Evolutionary conservation across 306 rosid species (phyloP).

Genomic region (Casuarina glauca): DNA sequence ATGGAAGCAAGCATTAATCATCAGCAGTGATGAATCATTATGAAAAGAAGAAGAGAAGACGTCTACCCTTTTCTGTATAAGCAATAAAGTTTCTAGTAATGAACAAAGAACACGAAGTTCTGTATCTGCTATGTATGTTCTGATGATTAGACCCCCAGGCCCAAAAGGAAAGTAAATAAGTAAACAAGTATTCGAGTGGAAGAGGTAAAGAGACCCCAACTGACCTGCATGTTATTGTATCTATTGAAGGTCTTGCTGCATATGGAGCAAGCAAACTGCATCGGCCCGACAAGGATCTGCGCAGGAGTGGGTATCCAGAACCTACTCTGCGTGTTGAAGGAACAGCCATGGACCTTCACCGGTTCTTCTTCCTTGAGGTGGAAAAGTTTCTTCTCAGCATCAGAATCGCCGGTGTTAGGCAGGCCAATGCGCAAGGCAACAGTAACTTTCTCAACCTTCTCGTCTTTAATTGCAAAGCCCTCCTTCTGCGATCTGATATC

Average conservation of each 20-base stretch:
- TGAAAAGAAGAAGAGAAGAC: background rate
- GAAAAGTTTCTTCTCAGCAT: slow-evolving; percentile 30
- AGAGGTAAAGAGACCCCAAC: background rate
- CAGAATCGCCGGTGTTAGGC: slow-evolving; percentile 38
- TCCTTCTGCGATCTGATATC: slow-evolving; percentile 34
- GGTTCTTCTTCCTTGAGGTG: slow-evolving; percentile 44
- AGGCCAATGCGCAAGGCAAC: slow-evolving; percentile 87
- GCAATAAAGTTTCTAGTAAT: too few relatives aligned
- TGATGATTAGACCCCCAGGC: too few relatives aligned
- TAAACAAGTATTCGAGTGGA: background rate
- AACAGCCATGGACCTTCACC: slow-evolving; percentile 46
- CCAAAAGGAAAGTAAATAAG: background rate
- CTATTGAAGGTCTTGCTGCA: slow-evolving; percentile 96
- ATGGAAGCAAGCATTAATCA: background rate
- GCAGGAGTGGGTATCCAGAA: slow-evolving; percentile 98
- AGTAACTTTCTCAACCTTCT: slow-evolving; percentile 50
- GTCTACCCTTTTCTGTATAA: too few relatives aligned
- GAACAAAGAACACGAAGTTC: too few relatives aligned
- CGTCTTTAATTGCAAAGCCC: slow-evolving; percentile 49
- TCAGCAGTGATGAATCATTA: background rate
- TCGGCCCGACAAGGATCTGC: slow-evolving; percentile 93
- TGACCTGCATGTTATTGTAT: slow-evolving; percentile 99
- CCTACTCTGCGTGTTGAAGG: slow-evolving; percentile 63
- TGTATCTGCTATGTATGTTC: too few relatives aligned
- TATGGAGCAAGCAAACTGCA: slow-evolving; percentile 95